phyloP scores from a whole-genome alignment of 768 basidiomycete genomes.

The Phylloporus scabripes region DNA sequence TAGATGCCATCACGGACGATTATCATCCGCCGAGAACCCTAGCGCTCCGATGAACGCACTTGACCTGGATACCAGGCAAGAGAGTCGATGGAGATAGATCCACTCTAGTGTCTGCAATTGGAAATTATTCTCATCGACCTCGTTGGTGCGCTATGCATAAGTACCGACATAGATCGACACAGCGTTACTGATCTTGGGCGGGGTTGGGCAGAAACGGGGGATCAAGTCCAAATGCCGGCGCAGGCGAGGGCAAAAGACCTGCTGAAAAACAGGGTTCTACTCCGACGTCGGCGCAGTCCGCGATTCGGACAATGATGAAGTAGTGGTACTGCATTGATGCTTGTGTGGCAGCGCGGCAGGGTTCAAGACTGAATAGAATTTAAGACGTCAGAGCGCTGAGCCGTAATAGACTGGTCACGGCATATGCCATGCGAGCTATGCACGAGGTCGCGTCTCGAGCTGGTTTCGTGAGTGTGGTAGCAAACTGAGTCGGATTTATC shows the following conservation, averaged over 20 bases:
- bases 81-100: not conserved
- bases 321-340: not conserved
- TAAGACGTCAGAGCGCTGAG: not conserved
- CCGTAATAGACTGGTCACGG: not conserved
- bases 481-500: not conserved
- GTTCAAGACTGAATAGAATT: not conserved
- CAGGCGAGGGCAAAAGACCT: not conserved
- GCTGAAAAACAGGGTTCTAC: not conserved
- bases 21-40: constrained; percentile 2
- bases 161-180: not conserved
- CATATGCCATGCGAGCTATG: not conserved
- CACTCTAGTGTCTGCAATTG: not conserved
- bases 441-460: not conserved
- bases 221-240: not conserved
- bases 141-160: not conserved
- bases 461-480: not conserved
- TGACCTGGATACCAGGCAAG: not conserved
- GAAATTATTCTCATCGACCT: not conserved
- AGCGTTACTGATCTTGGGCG: not conserved
- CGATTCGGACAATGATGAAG: not conserved
- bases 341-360: constrained; percentile 1
- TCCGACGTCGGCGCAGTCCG: not conserved
- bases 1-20: not conserved
- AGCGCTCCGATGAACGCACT: not conserved
- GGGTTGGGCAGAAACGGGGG: not conserved